Conservation (phyloP, 768 basidiomycete species). For the Lepiota subincarnata region DNA sequence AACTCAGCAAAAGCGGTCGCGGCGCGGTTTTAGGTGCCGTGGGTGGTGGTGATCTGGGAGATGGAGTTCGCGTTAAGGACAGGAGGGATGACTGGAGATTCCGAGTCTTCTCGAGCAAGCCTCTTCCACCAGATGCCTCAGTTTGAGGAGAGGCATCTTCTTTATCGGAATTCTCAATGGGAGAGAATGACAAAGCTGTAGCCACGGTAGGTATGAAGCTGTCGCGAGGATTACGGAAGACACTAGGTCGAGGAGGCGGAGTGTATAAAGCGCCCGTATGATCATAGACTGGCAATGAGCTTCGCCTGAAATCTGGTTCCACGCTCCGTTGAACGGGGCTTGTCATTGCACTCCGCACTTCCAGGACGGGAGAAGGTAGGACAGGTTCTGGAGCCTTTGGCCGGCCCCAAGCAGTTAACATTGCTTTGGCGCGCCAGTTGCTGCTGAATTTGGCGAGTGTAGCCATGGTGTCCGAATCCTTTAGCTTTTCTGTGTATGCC, state of each 20-base stretch:
- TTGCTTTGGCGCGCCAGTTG: constrained; percentile 68
- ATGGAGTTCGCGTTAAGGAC: constrained; percentile 3
- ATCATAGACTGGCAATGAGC: constrained; percentile 10
- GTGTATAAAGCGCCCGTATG: constrained; percentile 28
- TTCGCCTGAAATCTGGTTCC: constrained; percentile 8
- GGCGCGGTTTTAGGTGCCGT: constrained; percentile 49
- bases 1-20: constrained; percentile 60
- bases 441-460: constrained; percentile 68
- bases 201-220: constrained; percentile 37
- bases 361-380: neutral
- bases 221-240: constrained; percentile 55
- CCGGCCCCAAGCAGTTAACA: constrained; percentile 40
- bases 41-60: constrained; percentile 29
- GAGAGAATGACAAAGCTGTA: constrained; percentile 20
- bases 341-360: constrained; percentile 4
- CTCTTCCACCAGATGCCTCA: constrained; percentile 12
- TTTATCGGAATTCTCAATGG: constrained; percentile 14
- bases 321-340: constrained; percentile 3
- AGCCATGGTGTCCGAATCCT: constrained; percentile 69
- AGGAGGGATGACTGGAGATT: constrained; percentile 11
- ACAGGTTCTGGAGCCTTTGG: constrained; percentile 7
- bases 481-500: constrained; percentile 71
- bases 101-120: constrained; percentile 21
- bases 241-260: constrained; percentile 52
- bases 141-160: neutral